Percentiles rank a stretch among this genome's conserved stretches.
Conservation (phyloP, 257 asterid genomes). For the Plantago elongata region DNA sequence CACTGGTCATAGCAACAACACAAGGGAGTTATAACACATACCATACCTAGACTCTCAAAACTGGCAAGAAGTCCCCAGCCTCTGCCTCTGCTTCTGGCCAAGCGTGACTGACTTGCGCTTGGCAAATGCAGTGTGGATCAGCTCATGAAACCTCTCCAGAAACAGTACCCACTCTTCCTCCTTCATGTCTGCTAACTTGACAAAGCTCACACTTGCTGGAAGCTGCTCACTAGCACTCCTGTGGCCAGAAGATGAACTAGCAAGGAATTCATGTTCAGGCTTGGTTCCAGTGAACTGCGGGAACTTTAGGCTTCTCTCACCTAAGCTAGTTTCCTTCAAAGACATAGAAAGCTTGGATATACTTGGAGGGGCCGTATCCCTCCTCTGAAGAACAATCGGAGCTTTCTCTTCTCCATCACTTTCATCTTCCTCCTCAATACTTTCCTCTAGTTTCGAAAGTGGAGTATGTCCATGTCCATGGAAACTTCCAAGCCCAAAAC, state of each 20-base stretch:
- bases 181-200: conserved; percentile 83
- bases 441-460: conserved; percentile 62
- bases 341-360: conserved; percentile 55
- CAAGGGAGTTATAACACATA: conserved; percentile 3
- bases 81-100: conserved; percentile 77
- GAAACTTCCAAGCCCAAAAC: conserved; percentile 46
- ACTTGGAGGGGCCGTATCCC: conserved; percentile 23
- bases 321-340: conserved; percentile 47
- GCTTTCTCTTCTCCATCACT: conserved; percentile 43
- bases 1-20: conserved; percentile 24
- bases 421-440: conserved; percentile 67
- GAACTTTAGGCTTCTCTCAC: conserved; percentile 54
- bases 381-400: conserved; percentile 19
- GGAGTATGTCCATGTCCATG: conserved; percentile 50
- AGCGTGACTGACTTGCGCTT: conserved; percentile 49
- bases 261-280: conserved; percentile 34
- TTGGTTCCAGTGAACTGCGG: conserved; percentile 41
- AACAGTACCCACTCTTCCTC: conserved; percentile 80
- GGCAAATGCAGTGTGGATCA: conserved; percentile 66
- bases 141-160: conserved; percentile 74
- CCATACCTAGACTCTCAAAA: conserved; percentile 54
- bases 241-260: conserved; percentile 65
- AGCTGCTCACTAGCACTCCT: conserved; percentile 97
- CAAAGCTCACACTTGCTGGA: conserved; percentile 67
- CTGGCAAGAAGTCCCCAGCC: conserved; percentile 99